Evolutionary conservation across 2,329 filamentous ascomycete genomes (phyloP), one percentile per base, ranked within the genome.

Genomic region (Pezicula radicicola): DNA sequence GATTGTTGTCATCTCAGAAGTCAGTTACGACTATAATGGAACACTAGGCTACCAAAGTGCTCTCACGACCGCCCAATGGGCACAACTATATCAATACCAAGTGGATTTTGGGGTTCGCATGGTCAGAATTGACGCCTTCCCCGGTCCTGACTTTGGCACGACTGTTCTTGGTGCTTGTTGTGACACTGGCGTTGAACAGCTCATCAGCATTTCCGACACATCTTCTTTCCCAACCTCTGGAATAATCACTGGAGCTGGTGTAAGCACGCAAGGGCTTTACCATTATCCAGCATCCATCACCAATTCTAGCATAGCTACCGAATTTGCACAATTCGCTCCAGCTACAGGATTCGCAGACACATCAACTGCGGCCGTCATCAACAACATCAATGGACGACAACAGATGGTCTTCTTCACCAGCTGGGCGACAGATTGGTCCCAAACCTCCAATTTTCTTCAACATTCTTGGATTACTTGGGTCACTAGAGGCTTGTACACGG

Each of bases 401-500:
- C 80, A 85, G 66, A 82, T 85, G 78, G 81, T 75, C 3, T 84
- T 79, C 70, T 84, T 84, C 68, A 75, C 78, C 49, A 68, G 70
- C 15, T 83, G 79, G 48, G 70, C 69, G 10, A 68, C 68, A 19
- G 68, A 70, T 47, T 74, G 71, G 72, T 68, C 64, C 53, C 58
- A 74, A 13, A 76, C 80, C 2, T 81, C 78, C 59, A 83, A 75
- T 64, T 81, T 75, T 60, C 65, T 84, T 46, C 81, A 84, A 66
- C 82, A 85, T 66, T 73, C 81, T 10, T 84, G 78, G 74, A 84
- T 85, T 54, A 76, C 76, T 58, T 85, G 81, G 81, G 63, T 82
- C 33, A 84, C 82, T 5, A 74, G 80, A 55, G 81, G 82, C 36
- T 65, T 84, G 8, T 79, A 67, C 53, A 57, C 62, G 13, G 59